Evolutionary conservation across 371 early-diverging fungal species (phyloP).

Genomic region (Dipsacomyces acuminosporus): DNA sequence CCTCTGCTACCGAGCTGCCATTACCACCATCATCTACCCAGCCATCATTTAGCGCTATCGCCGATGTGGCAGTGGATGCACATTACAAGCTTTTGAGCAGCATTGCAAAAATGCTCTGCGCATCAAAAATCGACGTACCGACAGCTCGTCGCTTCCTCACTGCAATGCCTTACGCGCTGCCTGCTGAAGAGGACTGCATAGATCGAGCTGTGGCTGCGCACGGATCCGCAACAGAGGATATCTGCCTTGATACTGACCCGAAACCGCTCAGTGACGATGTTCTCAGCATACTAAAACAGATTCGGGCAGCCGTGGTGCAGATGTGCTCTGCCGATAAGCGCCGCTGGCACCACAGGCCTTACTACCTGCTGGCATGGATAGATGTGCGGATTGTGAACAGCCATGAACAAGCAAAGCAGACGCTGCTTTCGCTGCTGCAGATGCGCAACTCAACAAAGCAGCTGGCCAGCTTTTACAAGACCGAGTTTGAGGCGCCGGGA

Average conservation of each 20-base stretch:
- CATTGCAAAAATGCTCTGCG: constrained; percentile 19
- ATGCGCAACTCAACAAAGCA: constrained; percentile 33
- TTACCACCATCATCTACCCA: no score
- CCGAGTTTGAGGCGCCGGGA: constrained; percentile 40
- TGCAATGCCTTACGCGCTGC: constrained; percentile 12
- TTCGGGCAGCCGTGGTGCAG: constrained; percentile 11
- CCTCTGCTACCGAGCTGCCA: not conserved
- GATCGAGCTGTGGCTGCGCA: not conserved
- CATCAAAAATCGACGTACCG: constrained; percentile 3
- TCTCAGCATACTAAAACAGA: constrained; percentile 5
- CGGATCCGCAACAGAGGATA: not conserved
- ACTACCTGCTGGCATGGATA: constrained; percentile 37
- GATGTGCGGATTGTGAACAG: constrained; percentile 19
- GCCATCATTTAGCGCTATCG: no score
- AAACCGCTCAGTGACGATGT: not conserved
- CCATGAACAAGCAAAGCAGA: constrained; percentile 30
- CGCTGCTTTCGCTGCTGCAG: constrained; percentile 29
- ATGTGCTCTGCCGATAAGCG: constrained; percentile 34
- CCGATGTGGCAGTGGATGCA: constrained; percentile 19
- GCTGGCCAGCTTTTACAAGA: constrained; percentile 43
- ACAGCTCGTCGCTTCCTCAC: constrained; percentile 25
- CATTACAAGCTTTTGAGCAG: constrained; percentile 28
- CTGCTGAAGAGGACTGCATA: not conserved
- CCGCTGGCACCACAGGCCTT: constrained; percentile 36
- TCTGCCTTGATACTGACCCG: not conserved